Evolutionary conservation across 176 grass and related monocot species (phyloP), one percentile per base, ranked within the genome.

Genomic region (Carex cristatella): DNA sequence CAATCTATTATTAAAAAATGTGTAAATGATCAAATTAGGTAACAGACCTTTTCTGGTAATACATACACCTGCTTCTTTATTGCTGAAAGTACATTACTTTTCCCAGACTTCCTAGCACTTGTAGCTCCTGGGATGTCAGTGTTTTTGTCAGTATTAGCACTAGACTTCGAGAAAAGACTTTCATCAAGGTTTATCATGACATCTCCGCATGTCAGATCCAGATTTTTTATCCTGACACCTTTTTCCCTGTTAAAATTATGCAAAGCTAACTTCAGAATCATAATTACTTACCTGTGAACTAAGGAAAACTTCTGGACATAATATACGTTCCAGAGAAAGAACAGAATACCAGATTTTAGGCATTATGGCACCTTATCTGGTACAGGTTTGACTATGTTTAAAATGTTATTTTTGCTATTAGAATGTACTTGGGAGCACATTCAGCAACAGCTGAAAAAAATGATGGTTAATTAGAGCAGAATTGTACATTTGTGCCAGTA

Each of bases 31-130:
- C 61, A 23, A 83, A 54, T 83, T 69, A 42, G 53, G 7, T 59
- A 87, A 82, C 96, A 89, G 91, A 99, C 96, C 96, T 99, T 99
- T 89, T 95, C 93, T 4, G 93, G 96, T 88, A 99, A 88, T 77
- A 80, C 56, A 87, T 94, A 91, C 35, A 89, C 89, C 61, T 94
- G 88, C 85, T 94, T 99, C 87, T 99, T 99, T 87, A 95, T 75
- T 28, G 80, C 84, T 58, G 83, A 83, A 70, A 90, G 63, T 76
- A 91, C 70, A 19, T 89, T 99, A 79, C 87, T 88, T 85, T 91
- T 95, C 2, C 82, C 80, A 73, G 83, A 71, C 48, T 86, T 91
- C 76, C 90, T 86, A 58, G 77, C 63, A 57, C 69, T 56, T 65
- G 73, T 88, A 80, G 73, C 61, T 88, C 87, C 87, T 65, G 61